Evolutionary conservation across 1,284 basidiomycete genomes (phyloP).

Genomic region (Cryptococcus maquisensis): DNA sequence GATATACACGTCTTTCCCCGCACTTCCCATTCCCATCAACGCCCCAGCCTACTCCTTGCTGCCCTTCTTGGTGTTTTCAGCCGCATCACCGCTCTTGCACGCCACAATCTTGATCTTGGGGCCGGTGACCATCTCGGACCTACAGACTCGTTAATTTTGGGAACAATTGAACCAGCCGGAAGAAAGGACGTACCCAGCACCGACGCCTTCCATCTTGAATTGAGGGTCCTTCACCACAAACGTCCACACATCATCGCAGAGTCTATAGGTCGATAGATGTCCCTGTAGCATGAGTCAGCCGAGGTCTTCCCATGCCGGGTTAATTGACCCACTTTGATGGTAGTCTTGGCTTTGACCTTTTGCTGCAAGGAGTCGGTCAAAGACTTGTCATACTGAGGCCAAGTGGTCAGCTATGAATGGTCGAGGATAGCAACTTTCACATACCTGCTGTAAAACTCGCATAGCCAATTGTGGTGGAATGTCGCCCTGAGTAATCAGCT

Average conservation of each 20-base stretch:
- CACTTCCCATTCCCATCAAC: too few relatives aligned
- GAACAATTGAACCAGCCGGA: not conserved
- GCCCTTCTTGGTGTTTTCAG: constrained; percentile 43
- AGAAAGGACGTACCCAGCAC: constrained; percentile 28
- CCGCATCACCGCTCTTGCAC: constrained; percentile 86
- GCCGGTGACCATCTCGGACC: constrained; percentile 55
- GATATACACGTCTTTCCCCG: too few relatives aligned
- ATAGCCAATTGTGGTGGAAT: constrained; percentile 97
- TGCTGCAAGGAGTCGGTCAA: constrained; percentile 84
- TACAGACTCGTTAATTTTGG: not conserved
- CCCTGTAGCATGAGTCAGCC: constrained; percentile 55
- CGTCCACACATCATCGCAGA: constrained; percentile 96
- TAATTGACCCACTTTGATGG: constrained; percentile 87
- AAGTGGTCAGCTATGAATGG: constrained; percentile 1
- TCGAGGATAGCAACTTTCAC: constrained; percentile 20
- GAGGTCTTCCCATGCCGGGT: not conserved
- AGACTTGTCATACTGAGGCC: constrained; percentile 84
- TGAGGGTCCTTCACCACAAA: constrained; percentile 87
- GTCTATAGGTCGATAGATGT: constrained; percentile 83
- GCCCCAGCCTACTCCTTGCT: not conserved
- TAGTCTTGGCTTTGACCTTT: constrained; percentile 87
- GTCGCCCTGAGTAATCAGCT: constrained; percentile 93
- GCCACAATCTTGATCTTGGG: constrained; percentile 90
- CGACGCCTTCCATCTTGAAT: constrained; percentile 89
- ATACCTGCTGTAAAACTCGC: constrained; percentile 91